A percentile compares a stretch with the other conserved stretches of the same genome.
phyloP scores from a whole-genome alignment of 805 yeast genomes.

The Sugiyamaella smithiae region DNA sequence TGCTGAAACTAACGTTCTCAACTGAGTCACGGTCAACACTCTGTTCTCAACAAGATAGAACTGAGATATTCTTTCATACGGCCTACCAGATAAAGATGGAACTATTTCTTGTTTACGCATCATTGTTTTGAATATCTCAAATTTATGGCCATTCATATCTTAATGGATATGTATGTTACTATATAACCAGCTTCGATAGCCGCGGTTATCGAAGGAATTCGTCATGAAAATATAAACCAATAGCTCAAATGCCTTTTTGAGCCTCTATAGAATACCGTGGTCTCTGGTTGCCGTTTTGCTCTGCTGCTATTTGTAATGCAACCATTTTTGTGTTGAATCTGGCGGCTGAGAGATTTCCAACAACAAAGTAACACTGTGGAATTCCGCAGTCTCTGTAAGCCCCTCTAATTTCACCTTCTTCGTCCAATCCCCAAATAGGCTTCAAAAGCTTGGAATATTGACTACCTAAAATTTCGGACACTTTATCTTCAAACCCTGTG shows the following conservation, averaged over 20 bases:
- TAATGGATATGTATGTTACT: too few species aligned
- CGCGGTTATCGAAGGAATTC: neutral
- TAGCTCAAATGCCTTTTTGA: conserved; percentile 14
- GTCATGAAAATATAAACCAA: too few species aligned
- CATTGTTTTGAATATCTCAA: too few species aligned
- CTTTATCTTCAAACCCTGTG: conserved; percentile 44
- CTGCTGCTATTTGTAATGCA: conserved; percentile 43
- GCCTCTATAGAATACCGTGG: conserved; percentile 22
- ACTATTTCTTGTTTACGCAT: too few species aligned
- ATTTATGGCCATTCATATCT: too few species aligned
- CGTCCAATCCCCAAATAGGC: conserved; percentile 29
- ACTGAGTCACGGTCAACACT: too few species aligned
- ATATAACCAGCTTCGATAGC: neutral
- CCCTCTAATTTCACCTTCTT: conserved; percentile 43
- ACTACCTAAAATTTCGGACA: conserved; percentile 27
- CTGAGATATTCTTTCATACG: neutral
- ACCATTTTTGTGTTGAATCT: conserved; percentile 40
- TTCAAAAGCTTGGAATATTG: conserved; percentile 2
- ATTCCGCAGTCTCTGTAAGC: conserved; percentile 42
- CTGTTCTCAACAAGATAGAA: too few species aligned
- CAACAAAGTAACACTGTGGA: conserved; percentile 41
- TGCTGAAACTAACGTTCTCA: too few species aligned
- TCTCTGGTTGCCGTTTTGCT: conserved; percentile 19
- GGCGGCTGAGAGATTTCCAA: conserved; percentile 42
- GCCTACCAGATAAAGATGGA: neutral